Conservation (phyloP, 345 rosid genomes). For the Gossypium arboreum region DNA sequence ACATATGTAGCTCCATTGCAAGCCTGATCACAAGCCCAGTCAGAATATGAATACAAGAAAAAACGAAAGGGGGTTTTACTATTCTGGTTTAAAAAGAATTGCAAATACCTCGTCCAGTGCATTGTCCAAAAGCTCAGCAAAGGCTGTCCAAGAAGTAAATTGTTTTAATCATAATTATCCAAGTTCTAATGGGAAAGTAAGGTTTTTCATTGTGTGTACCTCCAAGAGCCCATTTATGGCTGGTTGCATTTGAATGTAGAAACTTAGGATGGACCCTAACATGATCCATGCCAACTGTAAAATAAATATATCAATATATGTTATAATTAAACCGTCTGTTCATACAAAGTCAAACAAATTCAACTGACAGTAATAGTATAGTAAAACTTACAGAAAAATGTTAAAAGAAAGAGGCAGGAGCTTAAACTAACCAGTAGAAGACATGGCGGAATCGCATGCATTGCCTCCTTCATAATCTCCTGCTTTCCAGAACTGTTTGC, state of each 20-base stretch:
- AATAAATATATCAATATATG: not conserved
- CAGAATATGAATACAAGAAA: not conserved
- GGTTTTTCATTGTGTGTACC: constrained; percentile 29
- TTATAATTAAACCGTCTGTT: not conserved
- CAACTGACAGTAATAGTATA: not conserved
- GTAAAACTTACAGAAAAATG: not conserved
- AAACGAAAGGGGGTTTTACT: not conserved
- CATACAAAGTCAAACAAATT: not conserved
- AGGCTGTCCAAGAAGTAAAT: constrained; percentile 36
- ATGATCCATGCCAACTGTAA: constrained; percentile 55
- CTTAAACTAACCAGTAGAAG: constrained; percentile 19
- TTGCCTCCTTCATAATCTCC: constrained; percentile 45
- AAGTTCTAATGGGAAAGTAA: constrained; percentile 2
- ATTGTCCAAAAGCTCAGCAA: constrained; percentile 86
- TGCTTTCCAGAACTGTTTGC: constrained; percentile 65
- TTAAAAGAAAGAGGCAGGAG: not conserved
- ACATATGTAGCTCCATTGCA: constrained; percentile 56
- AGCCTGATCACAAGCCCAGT: constrained; percentile 24
- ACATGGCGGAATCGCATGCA: constrained; percentile 15
- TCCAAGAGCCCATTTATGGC: constrained; percentile 96
- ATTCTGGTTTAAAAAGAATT: not conserved
- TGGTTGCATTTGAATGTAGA: constrained; percentile 87
- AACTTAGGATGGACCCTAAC: constrained; percentile 90
- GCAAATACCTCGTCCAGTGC: constrained; percentile 70
- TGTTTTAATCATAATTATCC: not conserved